Percentiles rank a stretch among this genome's conserved stretches.
Conservation (phyloP, 345 rosid genomes). For the Odontarrhena argentea region DNA sequence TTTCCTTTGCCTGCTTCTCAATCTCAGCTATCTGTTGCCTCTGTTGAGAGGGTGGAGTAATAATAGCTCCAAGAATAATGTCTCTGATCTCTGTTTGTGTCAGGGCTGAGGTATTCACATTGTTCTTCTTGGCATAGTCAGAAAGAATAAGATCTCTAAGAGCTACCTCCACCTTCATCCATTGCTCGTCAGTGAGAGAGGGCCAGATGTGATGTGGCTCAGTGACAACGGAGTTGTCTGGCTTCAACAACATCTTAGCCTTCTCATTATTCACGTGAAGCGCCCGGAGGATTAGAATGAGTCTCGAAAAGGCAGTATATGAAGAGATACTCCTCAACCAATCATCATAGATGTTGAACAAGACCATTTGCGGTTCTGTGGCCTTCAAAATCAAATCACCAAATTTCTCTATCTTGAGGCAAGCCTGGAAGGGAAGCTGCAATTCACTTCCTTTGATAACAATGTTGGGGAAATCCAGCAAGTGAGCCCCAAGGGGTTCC, state of each 20-base stretch:
- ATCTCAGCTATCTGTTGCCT: slow-evolving; percentile 98
- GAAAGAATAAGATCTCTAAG: slow-evolving; percentile 92
- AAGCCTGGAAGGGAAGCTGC: slow-evolving; percentile 86
- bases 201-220: slow-evolving; percentile 56
- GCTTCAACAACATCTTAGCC: slow-evolving; percentile 97
- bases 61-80: slow-evolving; percentile 98
- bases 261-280: slow-evolving; percentile 99
- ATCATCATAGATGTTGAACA: slow-evolving; percentile 72
- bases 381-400: slow-evolving; percentile 86
- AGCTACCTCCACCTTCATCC: slow-evolving; percentile 99
- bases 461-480: slow-evolving; percentile 97
- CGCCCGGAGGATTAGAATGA: slow-evolving; percentile 95
- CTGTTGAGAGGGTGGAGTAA: slow-evolving; percentile 98
- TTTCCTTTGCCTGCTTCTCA: slow-evolving; percentile 99
- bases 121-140: slow-evolving; percentile 99
- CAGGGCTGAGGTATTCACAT: slow-evolving; percentile 94
- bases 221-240: slow-evolving; percentile 82
- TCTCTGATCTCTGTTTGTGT: slow-evolving; percentile 99
- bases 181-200: slow-evolving; percentile 91
- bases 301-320: slow-evolving; percentile 96
- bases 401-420: slow-evolving; percentile 95
- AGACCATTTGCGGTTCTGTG: slow-evolving; percentile 80
- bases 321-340: slow-evolving; percentile 75
- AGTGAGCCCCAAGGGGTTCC: slow-evolving; percentile 95
- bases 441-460: slow-evolving; percentile 98